These are phyloP conservation scores for Annulohypoxylon truncatum DNA, from an alignment of 2,329 filamentous ascomycete species.

Conservation along the genomic window DNA sequence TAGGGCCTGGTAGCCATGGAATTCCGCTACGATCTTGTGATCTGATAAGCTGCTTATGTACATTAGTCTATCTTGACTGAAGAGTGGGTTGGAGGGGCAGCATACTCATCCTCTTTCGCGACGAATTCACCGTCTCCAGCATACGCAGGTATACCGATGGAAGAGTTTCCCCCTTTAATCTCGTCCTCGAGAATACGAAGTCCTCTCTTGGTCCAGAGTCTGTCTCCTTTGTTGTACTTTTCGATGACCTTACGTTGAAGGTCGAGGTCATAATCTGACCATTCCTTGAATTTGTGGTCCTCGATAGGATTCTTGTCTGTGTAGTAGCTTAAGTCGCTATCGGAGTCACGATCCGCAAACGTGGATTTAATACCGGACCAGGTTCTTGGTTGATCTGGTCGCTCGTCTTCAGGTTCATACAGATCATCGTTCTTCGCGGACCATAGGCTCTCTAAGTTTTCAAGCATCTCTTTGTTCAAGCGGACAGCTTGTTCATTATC, in stretches of 20 bases:
- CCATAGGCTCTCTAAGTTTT: no score
- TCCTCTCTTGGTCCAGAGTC: conserved; percentile 27
- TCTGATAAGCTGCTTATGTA: not conserved
- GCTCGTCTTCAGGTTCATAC: no score
- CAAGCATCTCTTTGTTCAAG: no score
- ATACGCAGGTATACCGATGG: conserved; percentile 8
- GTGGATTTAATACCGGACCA: not conserved
- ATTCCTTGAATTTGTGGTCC: not conserved
- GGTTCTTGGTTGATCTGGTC: no score
- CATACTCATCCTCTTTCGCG: conserved; percentile 15
- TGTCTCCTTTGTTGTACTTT: conserved; percentile 24
- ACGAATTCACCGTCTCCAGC: conserved; percentile 5
- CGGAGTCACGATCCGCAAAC: not conserved
- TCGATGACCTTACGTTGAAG: conserved; percentile 32
- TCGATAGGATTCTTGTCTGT: not conserved
- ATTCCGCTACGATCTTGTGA: conserved; percentile 12
- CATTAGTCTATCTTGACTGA: conserved; percentile 1
- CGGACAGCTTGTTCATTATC: no score
- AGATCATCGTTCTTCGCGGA: no score
- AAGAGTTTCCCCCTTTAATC: not conserved
- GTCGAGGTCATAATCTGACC: conserved; percentile 24
- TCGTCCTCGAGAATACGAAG: conserved; percentile 16
- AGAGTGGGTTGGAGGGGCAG: no score
- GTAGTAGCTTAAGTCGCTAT: not conserved
- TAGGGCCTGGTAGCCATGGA: conserved; percentile 30